phyloP scores from a whole-genome alignment of 495 filamentous ascomycete species.

The Lichina pygmaea region DNA sequence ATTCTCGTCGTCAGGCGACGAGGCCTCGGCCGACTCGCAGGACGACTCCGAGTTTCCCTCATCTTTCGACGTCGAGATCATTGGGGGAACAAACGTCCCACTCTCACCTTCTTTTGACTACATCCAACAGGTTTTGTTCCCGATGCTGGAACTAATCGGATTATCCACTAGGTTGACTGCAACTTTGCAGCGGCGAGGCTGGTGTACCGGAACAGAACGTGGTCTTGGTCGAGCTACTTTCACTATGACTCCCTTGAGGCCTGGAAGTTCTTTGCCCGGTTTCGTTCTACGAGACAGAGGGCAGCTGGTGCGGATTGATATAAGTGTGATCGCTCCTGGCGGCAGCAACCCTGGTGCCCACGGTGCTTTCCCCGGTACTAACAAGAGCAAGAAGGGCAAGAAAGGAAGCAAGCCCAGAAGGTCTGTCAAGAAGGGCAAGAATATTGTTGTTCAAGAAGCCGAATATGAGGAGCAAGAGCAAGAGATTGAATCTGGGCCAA shows the following conservation, averaged over 20 bases:
- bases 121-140: slow-evolving; percentile 44
- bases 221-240: slow-evolving; percentile 18
- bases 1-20: neutral
- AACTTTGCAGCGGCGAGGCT: slow-evolving; percentile 32
- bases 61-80: slow-evolving; percentile 25
- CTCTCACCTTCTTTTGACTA: slow-evolving; percentile 56
- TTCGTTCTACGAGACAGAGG: neutral
- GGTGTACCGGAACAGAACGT: slow-evolving; percentile 26
- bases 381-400: too few species aligned
- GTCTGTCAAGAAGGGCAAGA: too few species aligned
- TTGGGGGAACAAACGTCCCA: slow-evolving; percentile 54
- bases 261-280: neutral
- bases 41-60: slow-evolving; percentile 14
- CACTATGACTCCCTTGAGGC: neutral
- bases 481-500: too few species aligned
- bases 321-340: neutral
- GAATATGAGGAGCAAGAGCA: too few species aligned
- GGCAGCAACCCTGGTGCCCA: too few species aligned
- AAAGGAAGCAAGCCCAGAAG: too few species aligned
- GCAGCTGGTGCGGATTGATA: neutral
- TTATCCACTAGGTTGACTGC: slow-evolving; percentile 24
- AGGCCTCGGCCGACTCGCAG: too few species aligned
- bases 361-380: too few species aligned
- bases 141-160: slow-evolving; percentile 35
- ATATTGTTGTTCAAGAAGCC: too few species aligned